phyloP scores from a whole-genome alignment of 257 asterid species.

The Cordia subcordata region DNA sequence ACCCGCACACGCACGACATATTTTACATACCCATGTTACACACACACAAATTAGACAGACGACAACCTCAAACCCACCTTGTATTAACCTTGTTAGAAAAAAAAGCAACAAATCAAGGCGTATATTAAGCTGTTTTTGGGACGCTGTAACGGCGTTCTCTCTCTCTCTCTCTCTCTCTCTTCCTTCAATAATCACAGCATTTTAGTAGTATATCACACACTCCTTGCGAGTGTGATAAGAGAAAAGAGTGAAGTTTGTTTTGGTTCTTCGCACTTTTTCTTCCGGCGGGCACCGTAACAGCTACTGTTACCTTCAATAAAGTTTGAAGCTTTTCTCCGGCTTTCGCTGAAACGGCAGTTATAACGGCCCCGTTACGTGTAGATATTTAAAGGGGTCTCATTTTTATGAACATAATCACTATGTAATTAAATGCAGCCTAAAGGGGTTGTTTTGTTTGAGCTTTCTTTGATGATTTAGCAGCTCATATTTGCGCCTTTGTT shows the following conservation, averaged over 20 bases:
- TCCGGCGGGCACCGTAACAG: neutral
- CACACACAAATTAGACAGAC: constrained; percentile 22
- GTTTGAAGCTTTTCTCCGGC: neutral
- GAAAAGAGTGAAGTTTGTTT: neutral
- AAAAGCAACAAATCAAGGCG: constrained; percentile 46
- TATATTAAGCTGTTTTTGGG: constrained; percentile 50
- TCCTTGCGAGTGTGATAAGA: neutral
- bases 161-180: constrained; percentile 7
- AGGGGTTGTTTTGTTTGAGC: neutral
- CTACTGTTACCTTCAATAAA: neutral
- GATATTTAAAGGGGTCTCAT: neutral
- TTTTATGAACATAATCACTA: constrained; percentile 1
- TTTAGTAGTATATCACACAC: no score
- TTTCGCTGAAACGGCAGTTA: neutral
- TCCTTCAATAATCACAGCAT: neutral
- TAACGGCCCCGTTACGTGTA: neutral
- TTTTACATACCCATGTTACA: no score
- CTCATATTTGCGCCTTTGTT: neutral
- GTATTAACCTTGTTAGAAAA: constrained; percentile 4
- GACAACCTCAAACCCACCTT: constrained; percentile 7
- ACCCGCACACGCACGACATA: neutral
- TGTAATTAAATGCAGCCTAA: constrained; percentile 6
- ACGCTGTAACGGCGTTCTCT: constrained; percentile 30
- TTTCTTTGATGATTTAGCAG: constrained; percentile 12
- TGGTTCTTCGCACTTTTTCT: neutral